Base-by-base conservation (phyloP, 163 green algal species). In the Prototheca wickerhamii region DNA sequence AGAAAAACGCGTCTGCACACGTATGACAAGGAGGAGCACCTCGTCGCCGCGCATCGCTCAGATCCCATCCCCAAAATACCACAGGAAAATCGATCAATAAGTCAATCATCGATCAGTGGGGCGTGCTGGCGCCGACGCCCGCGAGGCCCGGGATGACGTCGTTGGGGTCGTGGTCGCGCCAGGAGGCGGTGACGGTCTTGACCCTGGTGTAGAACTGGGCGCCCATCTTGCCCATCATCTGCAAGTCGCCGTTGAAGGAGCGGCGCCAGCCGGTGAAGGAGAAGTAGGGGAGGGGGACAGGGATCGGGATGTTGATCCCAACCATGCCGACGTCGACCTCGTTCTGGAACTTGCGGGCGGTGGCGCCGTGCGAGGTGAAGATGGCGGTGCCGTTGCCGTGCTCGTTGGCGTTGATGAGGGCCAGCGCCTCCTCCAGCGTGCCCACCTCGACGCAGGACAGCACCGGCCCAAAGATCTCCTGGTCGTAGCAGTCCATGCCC, bases 381-480 rank as follows among this genome's bases (percentile, higher is more conserved):
- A 98, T 84, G 23, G 89, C 88, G 52, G 87, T 95, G 57, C 91
- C 91, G 65, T 98, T 98, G 74, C 91, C 92, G 65, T 96, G 81
- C 50, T 78, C 59, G 74, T 95, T 95, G 62, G 32, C 50, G 60
- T 98, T 98, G 34, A 98, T 74, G 7, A 96, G 55, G 1, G 33
- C 31, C n/a, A 98, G 85, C 15, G 93, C 93, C 0, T 94, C 83
- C 43, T 98, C 90, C 49, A 98, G 70, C 7, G 66, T 84, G 25
- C 84, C 63, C 40, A 90, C 84, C 62, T 89, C 80, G 40, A 96
- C 58, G 72, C 86, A 92, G 21, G 82, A 78, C 46, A 98, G 79
- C 57, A 97, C 93, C 10, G 93, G 93, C 1, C 89, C 93, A 66
- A 98, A 98, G 43, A 98, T 91, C 77, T 98, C 93, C 66, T 97